Evolutionary conservation across 2,329 filamentous ascomycete genomes (phyloP).

Genomic region (Whalleya microplaca): DNA sequence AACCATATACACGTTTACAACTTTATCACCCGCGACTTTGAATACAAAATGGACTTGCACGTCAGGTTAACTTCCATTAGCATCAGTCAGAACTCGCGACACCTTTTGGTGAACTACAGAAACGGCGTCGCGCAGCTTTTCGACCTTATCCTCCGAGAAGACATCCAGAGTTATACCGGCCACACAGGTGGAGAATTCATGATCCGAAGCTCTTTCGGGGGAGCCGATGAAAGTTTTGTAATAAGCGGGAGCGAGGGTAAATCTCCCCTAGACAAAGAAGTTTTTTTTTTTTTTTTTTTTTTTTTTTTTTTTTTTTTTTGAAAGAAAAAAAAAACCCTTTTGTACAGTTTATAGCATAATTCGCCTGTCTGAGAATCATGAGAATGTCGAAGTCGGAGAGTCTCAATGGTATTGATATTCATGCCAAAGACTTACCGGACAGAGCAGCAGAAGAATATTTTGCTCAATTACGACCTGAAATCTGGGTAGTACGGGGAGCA

Average conservation of each 20-base stretch:
- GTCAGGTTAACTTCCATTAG: slow-evolving; percentile 76
- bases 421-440: background rate
- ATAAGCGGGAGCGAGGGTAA: slow-evolving; percentile 88
- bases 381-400: background rate
- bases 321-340: too few relatives aligned
- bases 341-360: too few relatives aligned
- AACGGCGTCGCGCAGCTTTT: slow-evolving; percentile 79
- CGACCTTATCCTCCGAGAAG: slow-evolving; percentile 72
- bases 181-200: slow-evolving; percentile 76
- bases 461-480: background rate
- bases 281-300: too few relatives aligned
- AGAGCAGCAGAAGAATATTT: background rate
- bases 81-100: slow-evolving; percentile 79
- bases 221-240: slow-evolving; percentile 89
- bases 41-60: slow-evolving; percentile 73
- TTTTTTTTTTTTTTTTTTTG: too few relatives aligned
- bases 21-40: slow-evolving; percentile 71
- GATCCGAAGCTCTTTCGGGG: slow-evolving; percentile 83
- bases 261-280: slow-evolving; percentile 24
- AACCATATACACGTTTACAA: slow-evolving; percentile 81
- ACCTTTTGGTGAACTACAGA: slow-evolving; percentile 80
- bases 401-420: background rate
- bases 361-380: too few relatives aligned
- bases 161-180: slow-evolving; percentile 76
- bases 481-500: background rate